These are phyloP conservation scores for Exophiala lecanii-corni DNA, from an alignment of 2,329 filamentous ascomycete genomes.

Conservation along the genomic window DNA sequence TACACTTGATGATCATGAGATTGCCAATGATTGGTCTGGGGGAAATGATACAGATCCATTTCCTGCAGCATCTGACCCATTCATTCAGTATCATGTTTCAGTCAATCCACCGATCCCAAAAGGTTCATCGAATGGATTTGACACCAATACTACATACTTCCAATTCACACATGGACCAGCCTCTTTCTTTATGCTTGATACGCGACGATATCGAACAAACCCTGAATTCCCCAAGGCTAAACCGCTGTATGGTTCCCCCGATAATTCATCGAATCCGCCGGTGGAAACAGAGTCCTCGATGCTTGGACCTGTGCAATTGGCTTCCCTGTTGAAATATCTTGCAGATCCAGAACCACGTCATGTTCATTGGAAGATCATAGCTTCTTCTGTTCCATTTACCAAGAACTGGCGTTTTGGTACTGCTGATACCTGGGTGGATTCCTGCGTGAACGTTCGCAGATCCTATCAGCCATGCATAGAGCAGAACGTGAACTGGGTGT, in stretches of 20 bases:
- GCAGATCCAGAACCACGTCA: constrained; percentile 65
- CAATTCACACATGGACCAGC: constrained; percentile 85
- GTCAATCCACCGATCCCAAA: constrained; percentile 69
- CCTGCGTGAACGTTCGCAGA: constrained; percentile 67
- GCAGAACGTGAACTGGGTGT: constrained; percentile 64
- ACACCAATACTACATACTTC: constrained; percentile 70
- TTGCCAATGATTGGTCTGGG: constrained; percentile 82
- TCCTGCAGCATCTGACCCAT: constrained; percentile 74
- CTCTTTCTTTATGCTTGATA: constrained; percentile 92
- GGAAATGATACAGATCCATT: constrained; percentile 77
- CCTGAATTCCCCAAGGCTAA: constrained; percentile 27
- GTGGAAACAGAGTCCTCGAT: constrained; percentile 64
- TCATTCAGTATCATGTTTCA: constrained; percentile 76
- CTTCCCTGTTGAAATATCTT: constrained; percentile 75
- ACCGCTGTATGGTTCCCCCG: constrained; percentile 10
- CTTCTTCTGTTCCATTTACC: constrained; percentile 88
- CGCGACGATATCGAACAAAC: constrained; percentile 71
- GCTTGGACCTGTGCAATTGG: constrained; percentile 73
- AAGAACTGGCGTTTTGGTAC: constrained; percentile 93
- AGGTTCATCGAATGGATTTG: constrained; percentile 46
- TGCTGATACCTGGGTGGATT: constrained; percentile 92
- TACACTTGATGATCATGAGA: constrained; percentile 94
- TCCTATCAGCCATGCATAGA: constrained; percentile 92
- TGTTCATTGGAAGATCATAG: constrained; percentile 89
- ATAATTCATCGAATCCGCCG: constrained; percentile 3